Base-by-base conservation (phyloP, 2,329 filamentous ascomycete species). In the Ascomycota sp. region DNA sequence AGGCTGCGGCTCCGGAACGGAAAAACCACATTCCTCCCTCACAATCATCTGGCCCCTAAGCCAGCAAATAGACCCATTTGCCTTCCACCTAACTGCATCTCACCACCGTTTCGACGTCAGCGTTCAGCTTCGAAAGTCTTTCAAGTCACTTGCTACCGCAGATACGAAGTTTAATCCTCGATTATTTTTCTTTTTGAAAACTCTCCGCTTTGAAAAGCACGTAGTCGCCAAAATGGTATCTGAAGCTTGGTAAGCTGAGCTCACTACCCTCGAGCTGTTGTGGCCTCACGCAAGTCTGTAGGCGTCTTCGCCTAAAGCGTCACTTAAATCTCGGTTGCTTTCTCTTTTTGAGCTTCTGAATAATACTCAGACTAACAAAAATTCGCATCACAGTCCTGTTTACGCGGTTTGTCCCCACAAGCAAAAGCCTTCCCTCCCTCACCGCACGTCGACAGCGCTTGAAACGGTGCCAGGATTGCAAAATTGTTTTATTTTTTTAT, bases 331-430 rank as follows among this genome's bases (percentile, higher is more conserved):
- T 17, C 4, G 39, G 36, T 43, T 47, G 41, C 26, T 19, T 19
- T 27, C 19, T 27, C 12, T 17, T 7, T 8, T 13, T 19, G 17
- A 7, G 10, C 8, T 13, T n/a, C 9, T 20, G 15, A 11, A 17
- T 27, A 20, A 27, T n/a, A 17, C 4, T 17, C 15, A 17, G 15
- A 17, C 15, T 17, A 4, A 17, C 15, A 17, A 17, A 17, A 9
- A 6, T 26, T 20, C 8, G 37, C 40, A 34, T 30, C 51, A 38
- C 47, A 98, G 86, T 67, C 86, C 86, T 63, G 86, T 92, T 52
- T 98, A 95, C 67, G 82, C 89, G 70, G 89, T 95, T 73, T 82
- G 86, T 93, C 49, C 40, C 15, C 15, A 17, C 3, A 17, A 17
- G 15, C 15, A 17, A 17, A 17, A 17, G 15, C 15, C 15, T 17